phyloP scores from a whole-genome alignment of 495 filamentous ascomycete species.

The Neurospora cerealis region DNA sequence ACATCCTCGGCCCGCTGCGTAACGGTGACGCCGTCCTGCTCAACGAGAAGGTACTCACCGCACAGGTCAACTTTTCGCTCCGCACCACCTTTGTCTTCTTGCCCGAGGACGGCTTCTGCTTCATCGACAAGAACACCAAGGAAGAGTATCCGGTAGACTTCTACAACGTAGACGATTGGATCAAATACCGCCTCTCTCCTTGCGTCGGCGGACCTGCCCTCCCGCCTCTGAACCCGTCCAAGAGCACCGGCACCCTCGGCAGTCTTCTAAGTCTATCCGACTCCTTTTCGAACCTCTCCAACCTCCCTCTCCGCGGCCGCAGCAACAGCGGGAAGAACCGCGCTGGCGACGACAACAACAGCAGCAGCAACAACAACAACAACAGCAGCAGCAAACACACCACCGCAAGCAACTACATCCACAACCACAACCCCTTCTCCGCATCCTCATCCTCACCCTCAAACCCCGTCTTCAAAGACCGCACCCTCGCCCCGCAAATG shows the following conservation, averaged over 20 bases:
- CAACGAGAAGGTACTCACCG: constrained; percentile 82
- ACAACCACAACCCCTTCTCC: neutral
- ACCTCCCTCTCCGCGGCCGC: constrained; percentile 19
- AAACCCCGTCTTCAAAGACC: constrained; percentile 26
- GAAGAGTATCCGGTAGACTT: constrained; percentile 81
- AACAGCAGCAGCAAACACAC: neutral
- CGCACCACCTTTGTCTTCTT: constrained; percentile 79
- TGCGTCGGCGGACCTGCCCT: constrained; percentile 55
- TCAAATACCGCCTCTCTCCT: constrained; percentile 67
- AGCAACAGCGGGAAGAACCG: constrained; percentile 18
- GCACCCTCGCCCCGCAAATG: constrained; percentile 39
- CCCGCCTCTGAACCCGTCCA: constrained; percentile 30
- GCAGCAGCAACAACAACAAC: neutral
- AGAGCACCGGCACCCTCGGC: constrained; percentile 21
- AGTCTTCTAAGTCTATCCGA: constrained; percentile 31
- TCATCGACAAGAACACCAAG: constrained; percentile 71
- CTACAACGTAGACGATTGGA: constrained; percentile 71
- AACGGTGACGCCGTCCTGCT: constrained; percentile 87
- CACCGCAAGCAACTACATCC: neutral
- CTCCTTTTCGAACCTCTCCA: constrained; percentile 12
- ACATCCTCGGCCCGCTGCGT: constrained; percentile 81
- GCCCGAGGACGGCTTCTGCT: constrained; percentile 82
- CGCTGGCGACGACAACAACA: neutral
- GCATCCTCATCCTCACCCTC: neutral
- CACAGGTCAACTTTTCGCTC: constrained; percentile 90